A percentile compares a stretch with the other conserved stretches of the same genome.
phyloP scores from a whole-genome alignment of 768 basidiomycete species.

The Lentinula boryana region DNA sequence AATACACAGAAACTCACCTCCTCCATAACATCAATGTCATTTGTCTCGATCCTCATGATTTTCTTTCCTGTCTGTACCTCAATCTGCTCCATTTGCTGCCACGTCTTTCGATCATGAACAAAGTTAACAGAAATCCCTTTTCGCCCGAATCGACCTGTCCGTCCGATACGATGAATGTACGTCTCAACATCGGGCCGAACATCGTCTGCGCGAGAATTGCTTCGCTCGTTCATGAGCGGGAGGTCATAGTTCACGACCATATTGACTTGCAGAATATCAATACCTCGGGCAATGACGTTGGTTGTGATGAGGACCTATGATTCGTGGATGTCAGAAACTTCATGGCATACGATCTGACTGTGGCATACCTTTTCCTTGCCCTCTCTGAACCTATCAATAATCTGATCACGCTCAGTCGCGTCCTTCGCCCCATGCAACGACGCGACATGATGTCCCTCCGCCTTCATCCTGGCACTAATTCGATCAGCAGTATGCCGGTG shows the following conservation, averaged over 20 bases:
- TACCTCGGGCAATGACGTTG: constrained; percentile 96
- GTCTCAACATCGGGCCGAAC: constrained; percentile 87
- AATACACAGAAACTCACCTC: constrained; percentile 45
- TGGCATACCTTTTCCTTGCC: constrained; percentile 82
- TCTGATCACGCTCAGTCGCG: constrained; percentile 78
- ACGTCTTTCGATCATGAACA: constrained; percentile 85
- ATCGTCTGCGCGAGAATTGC: constrained; percentile 36
- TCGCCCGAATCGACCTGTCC: constrained; percentile 96
- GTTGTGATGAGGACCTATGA: constrained; percentile 82
- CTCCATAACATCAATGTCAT: constrained; percentile 92
- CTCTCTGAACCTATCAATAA: constrained; percentile 94
- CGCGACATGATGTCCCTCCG: constrained; percentile 93
- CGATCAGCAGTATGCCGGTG: constrained; percentile 89
- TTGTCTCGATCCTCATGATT: constrained; percentile 84
- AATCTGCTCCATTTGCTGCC: constrained; percentile 86
- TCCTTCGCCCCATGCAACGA: constrained; percentile 95
- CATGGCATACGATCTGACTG: not conserved
- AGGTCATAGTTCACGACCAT: constrained; percentile 99
- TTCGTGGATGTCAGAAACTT: not conserved
- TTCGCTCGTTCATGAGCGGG: constrained; percentile 76
- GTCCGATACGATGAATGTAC: constrained; percentile 96
- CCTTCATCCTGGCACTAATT: constrained; percentile 85
- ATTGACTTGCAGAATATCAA: constrained; percentile 98
- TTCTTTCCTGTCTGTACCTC: constrained; percentile 70
- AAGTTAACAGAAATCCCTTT: constrained; percentile 98